These are phyloP conservation scores for Centaurea solstitialis DNA, from an alignment of 129 eudicot genomes.

Conservation along the genomic window DNA sequence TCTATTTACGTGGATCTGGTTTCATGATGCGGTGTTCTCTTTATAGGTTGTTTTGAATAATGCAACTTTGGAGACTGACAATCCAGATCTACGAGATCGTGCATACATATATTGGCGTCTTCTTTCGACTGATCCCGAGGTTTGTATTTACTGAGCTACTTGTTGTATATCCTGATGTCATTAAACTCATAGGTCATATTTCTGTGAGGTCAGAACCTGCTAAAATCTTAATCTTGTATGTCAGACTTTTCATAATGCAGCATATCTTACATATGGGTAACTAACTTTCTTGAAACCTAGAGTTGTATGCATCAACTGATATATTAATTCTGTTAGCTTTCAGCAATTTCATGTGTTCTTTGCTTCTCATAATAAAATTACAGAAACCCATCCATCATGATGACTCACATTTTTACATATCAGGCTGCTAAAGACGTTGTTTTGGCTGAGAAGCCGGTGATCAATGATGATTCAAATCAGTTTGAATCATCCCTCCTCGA, in stretches of 20 bases:
- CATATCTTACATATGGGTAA: background rate
- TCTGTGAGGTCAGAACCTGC: background rate
- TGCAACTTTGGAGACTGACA: conserved; percentile 91
- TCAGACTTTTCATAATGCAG: background rate
- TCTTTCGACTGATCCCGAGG: conserved; percentile 91
- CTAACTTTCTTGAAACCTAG: background rate
- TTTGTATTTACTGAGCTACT: conserved; percentile 16
- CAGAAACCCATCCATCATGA: background rate
- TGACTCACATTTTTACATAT: background rate
- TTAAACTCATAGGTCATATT: background rate
- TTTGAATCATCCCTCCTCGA: conserved; percentile 77
- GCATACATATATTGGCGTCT: conserved; percentile 91
- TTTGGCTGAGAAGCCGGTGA: conserved; percentile 81
- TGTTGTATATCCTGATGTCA: background rate
- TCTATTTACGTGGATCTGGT: background rate
- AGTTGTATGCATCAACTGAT: background rate
- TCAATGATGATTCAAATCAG: conserved; percentile 75
- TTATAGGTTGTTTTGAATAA: conserved; percentile 71
- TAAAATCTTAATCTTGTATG: background rate
- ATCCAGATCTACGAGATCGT: conserved; percentile 82
- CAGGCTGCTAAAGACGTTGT: conserved; percentile 91
- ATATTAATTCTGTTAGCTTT: background rate
- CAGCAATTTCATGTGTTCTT: background rate
- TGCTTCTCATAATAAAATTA: background rate
- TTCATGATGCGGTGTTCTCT: background rate